These are phyloP conservation scores for Coemansia sp. DNA, from an alignment of 192 early-diverging fungal species.

Conservation along the genomic window DNA sequence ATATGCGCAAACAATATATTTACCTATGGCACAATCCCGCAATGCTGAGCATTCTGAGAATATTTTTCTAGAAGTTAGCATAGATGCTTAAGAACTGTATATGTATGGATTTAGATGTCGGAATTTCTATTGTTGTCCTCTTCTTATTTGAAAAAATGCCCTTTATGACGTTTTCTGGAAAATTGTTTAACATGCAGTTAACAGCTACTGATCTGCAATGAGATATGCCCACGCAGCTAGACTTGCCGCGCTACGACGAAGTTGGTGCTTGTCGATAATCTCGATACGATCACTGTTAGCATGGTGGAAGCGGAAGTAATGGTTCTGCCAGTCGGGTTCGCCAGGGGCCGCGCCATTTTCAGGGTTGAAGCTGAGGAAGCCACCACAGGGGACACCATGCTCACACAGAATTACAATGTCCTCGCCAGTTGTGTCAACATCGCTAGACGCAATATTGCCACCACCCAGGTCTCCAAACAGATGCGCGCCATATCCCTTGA, in stretches of 20 bases:
- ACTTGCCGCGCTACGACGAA: constrained; percentile 58
- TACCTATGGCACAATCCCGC: no score
- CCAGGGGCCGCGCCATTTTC: constrained; percentile 41
- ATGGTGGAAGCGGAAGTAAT: constrained; percentile 64
- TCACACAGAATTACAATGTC: constrained; percentile 58
- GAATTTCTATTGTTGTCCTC: neutral
- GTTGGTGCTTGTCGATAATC: constrained; percentile 56
- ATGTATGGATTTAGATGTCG: neutral
- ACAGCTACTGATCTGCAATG: constrained; percentile 49
- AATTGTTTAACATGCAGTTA: neutral
- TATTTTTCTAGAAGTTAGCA: no score
- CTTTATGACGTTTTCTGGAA: neutral
- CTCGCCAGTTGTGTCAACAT: constrained; percentile 41
- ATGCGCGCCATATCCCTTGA: constrained; percentile 39
- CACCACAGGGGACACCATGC: constrained; percentile 59
- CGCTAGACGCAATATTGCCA: constrained; percentile 36
- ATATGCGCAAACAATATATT: no score
- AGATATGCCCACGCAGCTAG: constrained; percentile 62
- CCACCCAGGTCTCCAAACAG: constrained; percentile 43
- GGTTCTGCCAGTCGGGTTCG: constrained; percentile 41
- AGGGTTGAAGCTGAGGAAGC: constrained; percentile 48
- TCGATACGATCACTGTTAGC: constrained; percentile 56
- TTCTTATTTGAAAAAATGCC: neutral
- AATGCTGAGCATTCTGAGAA: no score
- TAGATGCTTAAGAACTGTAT: no score